Percentiles rank a stretch among this genome's conserved stretches.
Conservation (phyloP, 495 filamentous ascomycete genomes). For the Glonium stellatum region DNA sequence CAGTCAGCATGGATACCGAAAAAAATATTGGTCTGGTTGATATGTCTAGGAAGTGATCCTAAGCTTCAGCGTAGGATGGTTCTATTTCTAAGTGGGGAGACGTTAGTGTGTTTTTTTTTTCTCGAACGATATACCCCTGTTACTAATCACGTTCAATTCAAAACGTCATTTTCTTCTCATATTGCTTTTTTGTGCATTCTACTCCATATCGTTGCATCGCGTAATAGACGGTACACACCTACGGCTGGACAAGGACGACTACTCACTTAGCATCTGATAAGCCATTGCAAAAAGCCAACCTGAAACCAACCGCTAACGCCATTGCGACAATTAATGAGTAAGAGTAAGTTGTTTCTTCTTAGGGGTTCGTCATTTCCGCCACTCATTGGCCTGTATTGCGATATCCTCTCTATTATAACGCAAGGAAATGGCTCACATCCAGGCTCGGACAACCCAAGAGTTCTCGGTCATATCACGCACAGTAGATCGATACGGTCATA, state of each 20-base stretch:
- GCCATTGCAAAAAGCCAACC: no score
- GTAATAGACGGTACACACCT: no score
- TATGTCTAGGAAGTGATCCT: not conserved
- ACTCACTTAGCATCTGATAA: no score
- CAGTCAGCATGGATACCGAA: constrained; percentile 7
- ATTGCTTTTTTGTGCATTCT: not conserved
- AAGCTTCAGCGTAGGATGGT: not conserved
- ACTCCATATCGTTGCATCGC: not conserved
- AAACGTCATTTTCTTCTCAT: not conserved
- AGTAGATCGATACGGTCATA: not conserved
- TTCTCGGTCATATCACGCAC: not conserved
- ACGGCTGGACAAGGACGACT: no score
- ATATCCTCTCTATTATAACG: constrained; percentile 10
- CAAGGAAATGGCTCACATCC: not conserved
- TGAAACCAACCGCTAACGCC: not conserved
- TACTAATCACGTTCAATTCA: not conserved
- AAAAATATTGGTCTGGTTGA: constrained; percentile 2
- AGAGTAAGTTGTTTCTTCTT: constrained; percentile 6
- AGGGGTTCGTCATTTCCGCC: not conserved
- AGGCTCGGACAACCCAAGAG: not conserved
- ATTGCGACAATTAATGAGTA: not conserved
- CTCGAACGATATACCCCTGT: constrained; percentile 1
- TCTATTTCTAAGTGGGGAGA: constrained; percentile 10
- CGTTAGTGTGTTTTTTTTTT: not conserved
- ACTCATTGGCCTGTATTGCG: constrained; percentile 3